These are phyloP conservation scores for Rhodotorula sp. DNA, from an alignment of 1,284 basidiomycete species.

Conservation along the genomic window DNA sequence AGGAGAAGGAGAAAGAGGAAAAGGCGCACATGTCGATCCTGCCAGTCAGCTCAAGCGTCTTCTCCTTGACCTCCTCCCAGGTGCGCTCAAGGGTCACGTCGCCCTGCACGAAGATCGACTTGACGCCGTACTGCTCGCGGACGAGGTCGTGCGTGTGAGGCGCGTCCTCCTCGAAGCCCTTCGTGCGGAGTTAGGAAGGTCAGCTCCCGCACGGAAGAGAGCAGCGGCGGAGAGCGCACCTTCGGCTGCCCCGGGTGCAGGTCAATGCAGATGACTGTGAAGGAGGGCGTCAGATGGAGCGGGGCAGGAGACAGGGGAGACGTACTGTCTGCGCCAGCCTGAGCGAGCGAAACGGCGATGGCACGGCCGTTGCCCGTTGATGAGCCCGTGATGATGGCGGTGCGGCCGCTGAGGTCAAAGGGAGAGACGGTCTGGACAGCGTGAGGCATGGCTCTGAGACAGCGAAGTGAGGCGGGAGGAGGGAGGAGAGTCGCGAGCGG, in stretches of 20 bases:
- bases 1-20: not conserved
- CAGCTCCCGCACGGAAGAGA: not conserved
- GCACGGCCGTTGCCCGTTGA: constrained; percentile 29
- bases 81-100: constrained; percentile 25
- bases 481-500: too few relatives aligned
- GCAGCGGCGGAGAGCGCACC: not conserved
- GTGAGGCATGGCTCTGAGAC: constrained; percentile 1
- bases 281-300: not conserved
- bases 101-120: constrained; percentile 21
- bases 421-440: not conserved
- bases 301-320: not conserved
- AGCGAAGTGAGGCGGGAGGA: too few relatives aligned
- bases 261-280: constrained; percentile 21
- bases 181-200: not conserved
- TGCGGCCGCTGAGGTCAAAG: constrained; percentile 20
- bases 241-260: constrained; percentile 21
- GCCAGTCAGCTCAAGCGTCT: constrained; percentile 13
- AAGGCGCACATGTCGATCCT: constrained; percentile 24
- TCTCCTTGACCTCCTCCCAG: constrained; percentile 22
- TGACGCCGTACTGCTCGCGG: constrained; percentile 11
- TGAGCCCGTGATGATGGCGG: constrained; percentile 28
- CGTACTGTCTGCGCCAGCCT: constrained; percentile 20
- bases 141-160: constrained; percentile 25
- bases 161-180: constrained; percentile 23
- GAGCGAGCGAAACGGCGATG: constrained; percentile 28